Conservation (phyloP, 2,329 filamentous ascomycete genomes). For the Rhinocladiella similis region DNA sequence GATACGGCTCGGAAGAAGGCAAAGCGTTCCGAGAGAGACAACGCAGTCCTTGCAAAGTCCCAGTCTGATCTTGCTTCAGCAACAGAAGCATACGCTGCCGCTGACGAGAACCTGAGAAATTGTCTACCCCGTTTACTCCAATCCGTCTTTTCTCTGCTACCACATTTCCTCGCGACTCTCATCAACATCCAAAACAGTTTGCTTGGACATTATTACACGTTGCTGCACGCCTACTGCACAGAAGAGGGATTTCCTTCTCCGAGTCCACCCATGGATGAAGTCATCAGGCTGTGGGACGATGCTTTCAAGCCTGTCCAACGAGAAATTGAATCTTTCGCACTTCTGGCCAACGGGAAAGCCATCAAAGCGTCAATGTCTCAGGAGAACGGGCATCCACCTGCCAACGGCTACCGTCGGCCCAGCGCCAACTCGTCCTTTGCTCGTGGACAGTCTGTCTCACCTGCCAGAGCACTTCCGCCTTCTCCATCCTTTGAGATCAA, state of each 20-base stretch:
- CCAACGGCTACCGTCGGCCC: conserved; percentile 43
- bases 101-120: conserved; percentile 71
- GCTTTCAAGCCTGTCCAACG: conserved; percentile 64
- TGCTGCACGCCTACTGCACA: conserved; percentile 71
- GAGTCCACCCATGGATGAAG: conserved; percentile 69
- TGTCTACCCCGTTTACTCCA: conserved; percentile 70
- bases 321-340: conserved; percentile 65
- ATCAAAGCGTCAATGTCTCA: conserved; percentile 57
- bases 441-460: conserved; percentile 34
- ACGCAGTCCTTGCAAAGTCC: conserved; percentile 67
- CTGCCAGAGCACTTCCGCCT: conserved; percentile 32
- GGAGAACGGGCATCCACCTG: conserved; percentile 41
- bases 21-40: conserved; percentile 71
- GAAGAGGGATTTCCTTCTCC: conserved; percentile 69
- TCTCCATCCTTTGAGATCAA: conserved; percentile 35
- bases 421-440: conserved; percentile 37
- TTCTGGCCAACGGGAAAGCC: conserved; percentile 67
- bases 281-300: conserved; percentile 66
- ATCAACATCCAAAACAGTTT: conserved; percentile 76
- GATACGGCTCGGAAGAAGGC: conserved; percentile 70
- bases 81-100: conserved; percentile 69
- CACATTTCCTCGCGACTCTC: conserved; percentile 68
- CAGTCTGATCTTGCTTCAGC: conserved; percentile 68
- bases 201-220: conserved; percentile 75
- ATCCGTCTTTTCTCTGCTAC: conserved; percentile 71